A percentile compares a stretch with the other conserved stretches of the same genome.
phyloP scores from a whole-genome alignment of 306 rosid genomes.

The Geum urbanum region DNA sequence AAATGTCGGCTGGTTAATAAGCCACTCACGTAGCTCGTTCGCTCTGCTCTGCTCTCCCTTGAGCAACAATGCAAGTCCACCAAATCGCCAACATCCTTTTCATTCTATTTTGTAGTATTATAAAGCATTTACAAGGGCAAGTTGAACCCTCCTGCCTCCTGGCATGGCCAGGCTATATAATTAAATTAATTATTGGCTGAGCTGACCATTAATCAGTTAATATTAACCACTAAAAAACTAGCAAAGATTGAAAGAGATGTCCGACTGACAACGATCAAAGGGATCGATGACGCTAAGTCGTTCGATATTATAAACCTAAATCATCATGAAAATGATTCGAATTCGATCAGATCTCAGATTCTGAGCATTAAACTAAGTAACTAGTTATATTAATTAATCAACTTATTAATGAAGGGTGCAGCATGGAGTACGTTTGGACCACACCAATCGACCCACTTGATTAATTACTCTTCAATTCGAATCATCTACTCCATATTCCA shows the following conservation, averaged over 20 bases:
- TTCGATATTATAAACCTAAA: not conserved
- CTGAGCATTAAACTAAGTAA: not conserved
- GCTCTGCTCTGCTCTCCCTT: not conserved
- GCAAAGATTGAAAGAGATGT: too few relatives aligned
- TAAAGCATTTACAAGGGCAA: too few relatives aligned
- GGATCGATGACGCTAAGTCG: not conserved
- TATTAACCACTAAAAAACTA: not conserved
- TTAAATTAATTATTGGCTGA: too few relatives aligned
- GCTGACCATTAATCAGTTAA: too few relatives aligned
- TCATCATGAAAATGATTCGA: not conserved
- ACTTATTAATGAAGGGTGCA: not conserved
- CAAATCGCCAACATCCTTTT: not conserved
- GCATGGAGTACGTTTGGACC: not conserved
- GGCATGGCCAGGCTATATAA: too few relatives aligned
- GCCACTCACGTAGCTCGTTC: too few relatives aligned
- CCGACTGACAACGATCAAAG: not conserved
- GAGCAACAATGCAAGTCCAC: not conserved
- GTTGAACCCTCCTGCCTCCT: too few relatives aligned
- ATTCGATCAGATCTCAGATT: not conserved
- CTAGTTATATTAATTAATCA: not conserved
- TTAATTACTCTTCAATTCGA: not conserved
- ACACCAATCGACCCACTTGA: not conserved
- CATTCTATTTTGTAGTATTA: not conserved
- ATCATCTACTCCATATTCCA: not conserved
- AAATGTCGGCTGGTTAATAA: conserved; percentile 17